Conservation (phyloP, 495 filamentous ascomycete genomes). For the Rostrohypoxylon terebratum region DNA sequence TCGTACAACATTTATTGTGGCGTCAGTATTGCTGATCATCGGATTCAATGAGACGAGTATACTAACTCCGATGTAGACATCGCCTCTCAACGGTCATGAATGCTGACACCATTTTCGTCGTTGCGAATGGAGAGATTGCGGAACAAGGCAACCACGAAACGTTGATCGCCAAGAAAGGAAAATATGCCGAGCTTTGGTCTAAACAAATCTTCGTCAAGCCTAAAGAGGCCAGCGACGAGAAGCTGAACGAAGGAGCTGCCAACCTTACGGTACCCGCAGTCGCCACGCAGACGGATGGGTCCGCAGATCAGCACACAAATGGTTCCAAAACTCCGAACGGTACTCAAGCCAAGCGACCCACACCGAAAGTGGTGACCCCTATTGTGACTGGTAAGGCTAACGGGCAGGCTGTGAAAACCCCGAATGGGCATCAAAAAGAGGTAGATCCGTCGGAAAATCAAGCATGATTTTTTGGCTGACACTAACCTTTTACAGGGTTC, state of each 20-base stretch:
- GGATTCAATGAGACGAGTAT: not conserved
- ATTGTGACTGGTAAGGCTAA: constrained; percentile 32
- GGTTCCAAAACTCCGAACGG: constrained; percentile 48
- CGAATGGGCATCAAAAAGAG: constrained; percentile 58
- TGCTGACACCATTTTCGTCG: constrained; percentile 74
- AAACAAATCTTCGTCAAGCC: constrained; percentile 68
- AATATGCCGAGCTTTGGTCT: constrained; percentile 73
- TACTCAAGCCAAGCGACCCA: constrained; percentile 5
- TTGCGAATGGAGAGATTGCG: constrained; percentile 71
- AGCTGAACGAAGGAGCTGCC: constrained; percentile 29
- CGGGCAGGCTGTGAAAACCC: constrained; percentile 44
- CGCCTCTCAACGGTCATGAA: constrained; percentile 78
- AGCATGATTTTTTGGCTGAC: constrained; percentile 56
- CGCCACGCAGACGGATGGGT: constrained; percentile 45
- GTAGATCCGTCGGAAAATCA: constrained; percentile 61
- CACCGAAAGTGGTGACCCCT: constrained; percentile 18
- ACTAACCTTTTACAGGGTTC: constrained; percentile 61
- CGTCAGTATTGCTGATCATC: constrained; percentile 57
- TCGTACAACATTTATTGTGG: constrained; percentile 72
- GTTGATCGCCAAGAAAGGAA: constrained; percentile 65
- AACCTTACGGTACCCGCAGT: constrained; percentile 26
- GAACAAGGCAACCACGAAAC: constrained; percentile 74
- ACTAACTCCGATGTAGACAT: constrained; percentile 57
- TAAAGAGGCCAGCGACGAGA: constrained; percentile 54
- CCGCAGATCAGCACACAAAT: constrained; percentile 46